Percentiles rank a stretch among this genome's conserved stretches.
phyloP scores from a whole-genome alignment of 768 basidiomycete species.

The Plicaturopsis crispa region DNA sequence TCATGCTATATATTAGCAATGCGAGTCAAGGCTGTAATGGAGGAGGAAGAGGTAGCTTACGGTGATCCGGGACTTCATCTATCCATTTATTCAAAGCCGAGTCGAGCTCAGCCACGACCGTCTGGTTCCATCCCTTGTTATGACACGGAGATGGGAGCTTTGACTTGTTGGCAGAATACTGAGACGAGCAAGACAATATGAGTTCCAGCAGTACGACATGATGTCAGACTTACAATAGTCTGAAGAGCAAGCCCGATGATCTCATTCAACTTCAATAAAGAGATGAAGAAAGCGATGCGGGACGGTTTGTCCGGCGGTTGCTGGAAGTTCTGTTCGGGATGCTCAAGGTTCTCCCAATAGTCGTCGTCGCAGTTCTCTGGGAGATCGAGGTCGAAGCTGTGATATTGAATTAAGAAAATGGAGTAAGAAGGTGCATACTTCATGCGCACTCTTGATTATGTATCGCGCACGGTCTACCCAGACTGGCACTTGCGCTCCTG shows the following conservation, averaged over 20 bases:
- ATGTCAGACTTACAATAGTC: slow-evolving; percentile 47
- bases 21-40: slow-evolving; percentile 1
- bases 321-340: slow-evolving; percentile 32
- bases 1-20: slow-evolving; percentile 7
- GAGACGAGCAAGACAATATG: slow-evolving; percentile 18
- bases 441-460: slow-evolving; percentile 41
- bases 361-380: slow-evolving; percentile 48
- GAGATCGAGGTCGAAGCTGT: slow-evolving; percentile 44
- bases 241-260: slow-evolving; percentile 41
- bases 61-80: slow-evolving; percentile 56
- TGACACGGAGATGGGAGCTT: slow-evolving; percentile 43
- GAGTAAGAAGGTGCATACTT: neutral
- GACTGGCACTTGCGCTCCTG: slow-evolving; percentile 20
- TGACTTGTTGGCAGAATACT: slow-evolving; percentile 71
- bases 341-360: slow-evolving; percentile 40
- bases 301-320: slow-evolving; percentile 36
- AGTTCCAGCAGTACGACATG: slow-evolving; percentile 14
- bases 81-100: slow-evolving; percentile 76
- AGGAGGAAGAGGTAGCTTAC: slow-evolving; percentile 15
- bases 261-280: slow-evolving; percentile 29
- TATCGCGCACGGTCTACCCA: slow-evolving; percentile 47
- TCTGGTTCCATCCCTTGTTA: slow-evolving; percentile 51
- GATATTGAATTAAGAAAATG: neutral
- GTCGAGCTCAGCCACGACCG: slow-evolving; percentile 66
- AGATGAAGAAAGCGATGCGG: slow-evolving; percentile 28